Percentiles rank a stretch among this genome's conserved stretches.
Evolutionary conservation across 129 eudicot species (phyloP).

Genomic region (carrot (Daucus carota)): DNA sequence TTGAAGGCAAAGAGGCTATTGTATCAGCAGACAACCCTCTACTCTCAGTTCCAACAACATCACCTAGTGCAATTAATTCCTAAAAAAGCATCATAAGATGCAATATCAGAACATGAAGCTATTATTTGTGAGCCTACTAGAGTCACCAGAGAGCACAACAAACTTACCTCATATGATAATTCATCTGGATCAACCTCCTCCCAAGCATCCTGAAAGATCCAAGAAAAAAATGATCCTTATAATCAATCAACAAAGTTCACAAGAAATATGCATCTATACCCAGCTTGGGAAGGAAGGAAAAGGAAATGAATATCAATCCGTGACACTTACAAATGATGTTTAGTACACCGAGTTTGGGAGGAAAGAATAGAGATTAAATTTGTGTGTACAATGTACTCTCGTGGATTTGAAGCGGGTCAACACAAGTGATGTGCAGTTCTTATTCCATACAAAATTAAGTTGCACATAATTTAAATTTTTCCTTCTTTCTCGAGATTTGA

Average conservation of each 20-base stretch:
- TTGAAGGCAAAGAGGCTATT: conserved; percentile 77
- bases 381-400: not conserved
- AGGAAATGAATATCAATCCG: not conserved
- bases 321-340: not conserved
- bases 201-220: conserved; percentile 69
- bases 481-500: no score
- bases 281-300: not conserved
- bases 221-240: not conserved
- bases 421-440: not conserved
- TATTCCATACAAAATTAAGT: no score
- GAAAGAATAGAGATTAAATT: not conserved
- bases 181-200: conserved; percentile 96
- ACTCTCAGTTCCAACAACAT: conserved; percentile 89
- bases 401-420: not conserved
- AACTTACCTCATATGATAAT: conserved; percentile 81
- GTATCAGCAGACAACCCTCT: conserved; percentile 89
- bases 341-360: not conserved
- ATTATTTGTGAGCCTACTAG: not conserved
- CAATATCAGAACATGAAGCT: not conserved
- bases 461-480: no score
- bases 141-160: not conserved
- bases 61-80: conserved; percentile 91
- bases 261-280: not conserved
- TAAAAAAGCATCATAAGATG: conserved; percentile 11
- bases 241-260: not conserved